Evolutionary conservation across 352 stramenopile genomes (phyloP).

Genomic region (Peronospora farinosa): DNA sequence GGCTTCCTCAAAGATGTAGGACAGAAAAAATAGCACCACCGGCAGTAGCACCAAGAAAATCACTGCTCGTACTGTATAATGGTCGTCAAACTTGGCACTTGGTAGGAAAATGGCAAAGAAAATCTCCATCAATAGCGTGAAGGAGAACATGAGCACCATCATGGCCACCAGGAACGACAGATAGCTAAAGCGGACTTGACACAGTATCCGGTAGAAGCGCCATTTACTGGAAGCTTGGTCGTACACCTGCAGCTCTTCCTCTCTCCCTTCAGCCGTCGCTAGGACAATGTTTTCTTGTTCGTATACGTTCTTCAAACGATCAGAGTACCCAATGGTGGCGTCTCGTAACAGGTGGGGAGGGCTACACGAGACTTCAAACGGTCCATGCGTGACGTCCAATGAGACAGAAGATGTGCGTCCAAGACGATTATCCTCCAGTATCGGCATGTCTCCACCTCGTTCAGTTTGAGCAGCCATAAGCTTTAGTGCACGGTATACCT

Average conservation of each 20-base stretch:
- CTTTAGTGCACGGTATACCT: neutral
- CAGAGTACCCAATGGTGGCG: slow-evolving; percentile 22
- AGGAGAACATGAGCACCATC: slow-evolving; percentile 80
- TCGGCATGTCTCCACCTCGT: slow-evolving; percentile 25
- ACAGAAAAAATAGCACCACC: slow-evolving; percentile 65
- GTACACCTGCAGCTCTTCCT: slow-evolving; percentile 53
- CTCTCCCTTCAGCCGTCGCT: slow-evolving; percentile 42
- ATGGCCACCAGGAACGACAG: slow-evolving; percentile 78
- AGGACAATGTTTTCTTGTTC: slow-evolving; percentile 37
- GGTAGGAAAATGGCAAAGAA: slow-evolving; percentile 83
- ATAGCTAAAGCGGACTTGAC: slow-evolving; percentile 74
- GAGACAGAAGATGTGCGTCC: slow-evolving; percentile 25
- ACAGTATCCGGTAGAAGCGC: slow-evolving; percentile 67
- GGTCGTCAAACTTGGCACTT: slow-evolving; percentile 63
- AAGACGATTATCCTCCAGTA: slow-evolving; percentile 22
- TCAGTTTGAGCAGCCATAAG: slow-evolving; percentile 15
- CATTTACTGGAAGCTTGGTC: slow-evolving; percentile 37
- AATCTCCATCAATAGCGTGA: slow-evolving; percentile 80
- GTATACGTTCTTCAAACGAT: slow-evolving; percentile 21
- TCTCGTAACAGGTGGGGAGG: slow-evolving; percentile 17
- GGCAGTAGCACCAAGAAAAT: slow-evolving; percentile 52
- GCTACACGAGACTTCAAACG: slow-evolving; percentile 14
- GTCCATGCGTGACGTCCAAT: slow-evolving; percentile 7
- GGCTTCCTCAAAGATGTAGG: slow-evolving; percentile 73
- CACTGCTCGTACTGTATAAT: slow-evolving; percentile 56